Conservation (phyloP, 2,329 filamentous ascomycete genomes). For the Cladorrhinum sp. region DNA sequence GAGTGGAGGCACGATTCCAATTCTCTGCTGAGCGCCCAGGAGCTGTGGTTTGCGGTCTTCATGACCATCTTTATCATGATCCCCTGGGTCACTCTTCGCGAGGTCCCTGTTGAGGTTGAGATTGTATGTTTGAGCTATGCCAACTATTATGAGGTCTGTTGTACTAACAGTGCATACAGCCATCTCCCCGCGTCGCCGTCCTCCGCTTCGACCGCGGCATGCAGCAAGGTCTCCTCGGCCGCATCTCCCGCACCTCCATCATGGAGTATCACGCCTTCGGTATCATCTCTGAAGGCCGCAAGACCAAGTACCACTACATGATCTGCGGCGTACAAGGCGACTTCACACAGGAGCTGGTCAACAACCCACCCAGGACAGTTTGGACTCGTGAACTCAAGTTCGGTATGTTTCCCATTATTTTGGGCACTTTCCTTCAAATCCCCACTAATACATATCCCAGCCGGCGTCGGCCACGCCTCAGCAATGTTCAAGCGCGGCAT, state of each 20-base stretch:
- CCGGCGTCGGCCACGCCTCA: constrained; percentile 41
- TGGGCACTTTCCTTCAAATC: no score
- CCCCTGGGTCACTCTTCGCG: constrained; percentile 39
- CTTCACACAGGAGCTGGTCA: constrained; percentile 39
- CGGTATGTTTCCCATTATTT: constrained; percentile 32
- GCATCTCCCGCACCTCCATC: constrained; percentile 41
- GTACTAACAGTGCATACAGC: constrained; percentile 25
- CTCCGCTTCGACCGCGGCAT: constrained; percentile 40
- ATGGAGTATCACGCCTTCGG: constrained; percentile 45
- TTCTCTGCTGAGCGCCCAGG: constrained; percentile 36
- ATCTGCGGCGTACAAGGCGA: constrained; percentile 43
- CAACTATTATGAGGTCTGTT: neutral
- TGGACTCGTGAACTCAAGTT: constrained; percentile 43
- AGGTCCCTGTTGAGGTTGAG: constrained; percentile 40
- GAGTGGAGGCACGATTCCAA: constrained; percentile 35
- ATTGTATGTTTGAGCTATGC: constrained; percentile 31
- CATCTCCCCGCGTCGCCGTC: constrained; percentile 41
- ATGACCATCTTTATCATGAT: constrained; percentile 41
- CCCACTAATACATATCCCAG: constrained; percentile 27
- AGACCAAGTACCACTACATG: constrained; percentile 39
- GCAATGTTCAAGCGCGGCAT: constrained; percentile 43
- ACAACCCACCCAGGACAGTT: constrained; percentile 38
- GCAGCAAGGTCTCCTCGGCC: constrained; percentile 41
- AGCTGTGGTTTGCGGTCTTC: constrained; percentile 41
- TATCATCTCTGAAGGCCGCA: constrained; percentile 40